These are phyloP conservation scores for Spiromastix sp. DNA, from an alignment of 2,329 filamentous ascomycete genomes.

Conservation along the genomic window DNA sequence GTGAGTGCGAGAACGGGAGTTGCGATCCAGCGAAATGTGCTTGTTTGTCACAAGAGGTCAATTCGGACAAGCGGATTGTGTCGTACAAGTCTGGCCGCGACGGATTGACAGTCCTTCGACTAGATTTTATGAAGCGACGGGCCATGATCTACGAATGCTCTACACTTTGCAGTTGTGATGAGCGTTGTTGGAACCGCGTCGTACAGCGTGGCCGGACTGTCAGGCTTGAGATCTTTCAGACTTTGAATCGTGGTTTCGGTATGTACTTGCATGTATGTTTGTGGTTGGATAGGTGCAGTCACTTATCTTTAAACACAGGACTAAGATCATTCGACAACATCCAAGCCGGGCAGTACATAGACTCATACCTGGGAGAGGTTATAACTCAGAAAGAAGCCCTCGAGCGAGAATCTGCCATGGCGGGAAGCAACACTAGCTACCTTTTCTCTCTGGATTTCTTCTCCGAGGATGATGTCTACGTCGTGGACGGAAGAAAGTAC, in stretches of 20 bases:
- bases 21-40: constrained; percentile 20
- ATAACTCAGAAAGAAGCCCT: constrained; percentile 27
- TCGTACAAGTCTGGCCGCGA: constrained; percentile 18
- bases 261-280: constrained; percentile 5
- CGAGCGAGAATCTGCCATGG: constrained; percentile 24
- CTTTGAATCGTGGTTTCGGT: constrained; percentile 32
- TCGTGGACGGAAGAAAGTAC: constrained; percentile 34
- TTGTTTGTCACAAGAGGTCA: constrained; percentile 23
- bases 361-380: constrained; percentile 36
- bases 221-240: constrained; percentile 33
- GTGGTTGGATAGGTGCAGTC: neutral
- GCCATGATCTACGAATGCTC: constrained; percentile 35
- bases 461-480: constrained; percentile 22
- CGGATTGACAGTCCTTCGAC: constrained; percentile 17
- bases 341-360: constrained; percentile 34
- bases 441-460: constrained; percentile 34
- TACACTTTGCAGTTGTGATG: constrained; percentile 24
- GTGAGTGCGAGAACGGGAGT: constrained; percentile 16
- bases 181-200: constrained; percentile 31
- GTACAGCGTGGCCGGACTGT: constrained; percentile 31
- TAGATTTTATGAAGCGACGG: constrained; percentile 22
- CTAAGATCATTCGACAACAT: constrained; percentile 30
- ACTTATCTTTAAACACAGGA: constrained; percentile 16
- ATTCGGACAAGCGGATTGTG: constrained; percentile 20
- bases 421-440: constrained; percentile 26